These are phyloP conservation scores for Spiraea crenata DNA, from an alignment of 331 rosid genomes.

Conservation along the genomic window DNA sequence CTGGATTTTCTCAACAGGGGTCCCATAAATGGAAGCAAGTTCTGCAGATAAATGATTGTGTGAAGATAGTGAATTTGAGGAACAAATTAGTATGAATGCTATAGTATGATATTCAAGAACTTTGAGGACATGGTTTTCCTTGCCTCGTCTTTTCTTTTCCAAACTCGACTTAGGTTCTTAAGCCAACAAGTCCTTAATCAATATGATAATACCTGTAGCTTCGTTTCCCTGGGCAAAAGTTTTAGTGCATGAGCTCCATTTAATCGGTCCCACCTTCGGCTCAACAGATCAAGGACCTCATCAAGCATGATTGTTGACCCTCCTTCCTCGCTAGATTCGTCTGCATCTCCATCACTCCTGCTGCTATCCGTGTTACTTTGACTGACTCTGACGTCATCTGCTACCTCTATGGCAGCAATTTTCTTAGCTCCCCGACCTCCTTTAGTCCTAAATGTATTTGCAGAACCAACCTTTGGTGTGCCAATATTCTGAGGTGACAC, in stretches of 20 bases:
- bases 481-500: slow-evolving; percentile 53
- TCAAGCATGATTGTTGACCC: slow-evolving; percentile 76
- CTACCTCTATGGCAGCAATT: slow-evolving; percentile 94
- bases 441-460: slow-evolving; percentile 45
- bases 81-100: not conserved
- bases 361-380: slow-evolving; percentile 75
- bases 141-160: not conserved
- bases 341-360: slow-evolving; percentile 84
- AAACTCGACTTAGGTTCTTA: not conserved
- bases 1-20: slow-evolving; percentile 90
- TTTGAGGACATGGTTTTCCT: not conserved
- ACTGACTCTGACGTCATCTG: slow-evolving; percentile 67
- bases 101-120: not conserved
- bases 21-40: slow-evolving; percentile 85
- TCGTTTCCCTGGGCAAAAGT: slow-evolving; percentile 89
- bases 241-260: slow-evolving; percentile 96
- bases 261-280: slow-evolving; percentile 87
- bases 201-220: slow-evolving; percentile 69
- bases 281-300: slow-evolving; percentile 84
- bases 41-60: slow-evolving; percentile 45
- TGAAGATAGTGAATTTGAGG: not conserved
- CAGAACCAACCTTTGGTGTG: slow-evolving; percentile 50
- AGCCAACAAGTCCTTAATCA: not conserved
- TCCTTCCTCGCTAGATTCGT: slow-evolving; percentile 66
- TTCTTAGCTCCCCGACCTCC: slow-evolving; percentile 73